phyloP scores from a whole-genome alignment of 75 land plant genomes.

The Picea sitchensis region DNA sequence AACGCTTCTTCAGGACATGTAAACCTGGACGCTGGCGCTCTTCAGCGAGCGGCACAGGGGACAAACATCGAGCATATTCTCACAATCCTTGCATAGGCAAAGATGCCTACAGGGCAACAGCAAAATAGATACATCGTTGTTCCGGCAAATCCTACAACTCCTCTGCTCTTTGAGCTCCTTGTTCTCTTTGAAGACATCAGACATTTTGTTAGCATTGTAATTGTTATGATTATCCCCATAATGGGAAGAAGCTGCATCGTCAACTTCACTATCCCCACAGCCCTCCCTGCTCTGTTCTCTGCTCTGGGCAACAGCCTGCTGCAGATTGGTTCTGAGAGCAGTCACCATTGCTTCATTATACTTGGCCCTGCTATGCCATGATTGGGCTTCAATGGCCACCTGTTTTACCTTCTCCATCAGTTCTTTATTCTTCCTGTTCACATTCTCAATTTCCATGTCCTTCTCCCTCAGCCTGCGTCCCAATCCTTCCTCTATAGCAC shows the following conservation, averaged over 20 bases:
- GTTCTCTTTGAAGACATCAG: constrained; percentile 23
- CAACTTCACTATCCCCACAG: constrained; percentile 71
- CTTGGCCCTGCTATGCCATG: constrained; percentile 57
- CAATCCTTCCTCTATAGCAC: constrained; percentile 36
- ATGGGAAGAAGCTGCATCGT: constrained; percentile 65
- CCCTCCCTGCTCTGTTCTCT: constrained; percentile 61
- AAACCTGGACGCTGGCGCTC: constrained; percentile 61
- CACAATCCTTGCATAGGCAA: constrained; percentile 79
- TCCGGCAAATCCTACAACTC: constrained; percentile 55
- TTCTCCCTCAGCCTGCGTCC: constrained; percentile 38
- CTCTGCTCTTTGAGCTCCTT: constrained; percentile 35
- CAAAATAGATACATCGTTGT: constrained; percentile 60
- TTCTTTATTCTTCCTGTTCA: constrained; percentile 51
- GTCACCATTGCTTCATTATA: constrained; percentile 63
- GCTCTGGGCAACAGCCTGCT: constrained; percentile 61
- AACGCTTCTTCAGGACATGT: constrained; percentile 38
- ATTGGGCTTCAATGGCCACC: constrained; percentile 41
- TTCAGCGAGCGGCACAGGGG: constrained; percentile 58
- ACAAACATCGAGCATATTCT: constrained; percentile 45
- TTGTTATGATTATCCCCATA: constrained; percentile 12
- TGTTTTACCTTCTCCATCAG: constrained; percentile 59
- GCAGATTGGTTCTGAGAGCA: constrained; percentile 49
- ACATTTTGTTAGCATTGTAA: not conserved
- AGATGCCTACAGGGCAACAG: constrained; percentile 82
- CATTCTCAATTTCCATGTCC: constrained; percentile 49